phyloP scores from a whole-genome alignment of 345 rosid species.

The Garcia nutans region DNA sequence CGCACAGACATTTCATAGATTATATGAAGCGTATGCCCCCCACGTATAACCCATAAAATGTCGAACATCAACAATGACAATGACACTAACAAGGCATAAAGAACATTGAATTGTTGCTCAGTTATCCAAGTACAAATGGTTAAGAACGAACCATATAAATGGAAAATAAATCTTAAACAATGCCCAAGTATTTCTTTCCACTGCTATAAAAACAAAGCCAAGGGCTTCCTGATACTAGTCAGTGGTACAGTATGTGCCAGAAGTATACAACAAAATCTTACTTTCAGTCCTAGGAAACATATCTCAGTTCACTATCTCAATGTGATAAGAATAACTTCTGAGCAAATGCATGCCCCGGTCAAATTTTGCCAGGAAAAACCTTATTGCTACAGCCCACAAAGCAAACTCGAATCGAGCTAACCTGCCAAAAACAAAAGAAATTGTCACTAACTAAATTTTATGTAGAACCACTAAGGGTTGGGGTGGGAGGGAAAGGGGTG shows the following conservation, averaged over 20 bases:
- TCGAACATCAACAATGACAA: not conserved
- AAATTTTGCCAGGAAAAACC: not conserved
- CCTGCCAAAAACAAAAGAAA: not conserved
- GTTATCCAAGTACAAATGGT: conserved; percentile 1
- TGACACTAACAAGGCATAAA: not conserved
- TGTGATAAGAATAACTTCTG: conserved; percentile 13
- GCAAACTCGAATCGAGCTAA: conserved; percentile 2
- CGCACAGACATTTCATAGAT: no score
- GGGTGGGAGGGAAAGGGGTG: not conserved
- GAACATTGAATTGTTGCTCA: not conserved
- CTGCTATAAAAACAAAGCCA: conserved; percentile 26
- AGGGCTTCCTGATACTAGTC: conserved; percentile 21
- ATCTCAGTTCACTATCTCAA: conserved; percentile 16
- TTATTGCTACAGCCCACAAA: conserved; percentile 3
- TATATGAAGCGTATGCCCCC: no score
- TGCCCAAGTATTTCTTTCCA: conserved; percentile 18
- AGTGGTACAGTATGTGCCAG: conserved; percentile 21
- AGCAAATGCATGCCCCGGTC: conserved; percentile 9
- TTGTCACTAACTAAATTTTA: no score
- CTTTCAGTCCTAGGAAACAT: conserved; percentile 17
- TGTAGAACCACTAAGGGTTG: no score
- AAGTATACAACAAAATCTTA: conserved; percentile 34
- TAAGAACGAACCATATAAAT: no score
- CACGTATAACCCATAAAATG: not conserved
- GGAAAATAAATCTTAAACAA: not conserved